phyloP scores from a whole-genome alignment of 31 red algal species.

The Odonthalia washingtoniensis region DNA sequence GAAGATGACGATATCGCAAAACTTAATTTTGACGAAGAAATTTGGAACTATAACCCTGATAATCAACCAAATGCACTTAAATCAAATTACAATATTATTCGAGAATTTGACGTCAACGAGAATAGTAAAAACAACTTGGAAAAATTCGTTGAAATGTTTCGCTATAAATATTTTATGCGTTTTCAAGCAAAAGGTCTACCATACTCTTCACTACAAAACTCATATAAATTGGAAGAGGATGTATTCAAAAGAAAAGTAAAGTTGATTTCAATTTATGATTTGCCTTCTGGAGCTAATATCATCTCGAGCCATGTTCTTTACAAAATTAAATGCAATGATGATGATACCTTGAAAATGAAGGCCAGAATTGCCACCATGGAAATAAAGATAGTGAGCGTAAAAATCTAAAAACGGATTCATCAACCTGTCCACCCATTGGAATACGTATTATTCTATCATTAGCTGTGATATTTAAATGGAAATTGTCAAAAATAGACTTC shows the following conservation, averaged over 20 bases:
- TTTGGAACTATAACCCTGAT: not conserved
- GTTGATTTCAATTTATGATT: not conserved
- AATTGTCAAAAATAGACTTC: no score
- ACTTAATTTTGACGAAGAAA: not conserved
- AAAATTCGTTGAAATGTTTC: not conserved
- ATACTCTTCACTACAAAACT: not conserved
- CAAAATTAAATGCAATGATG: not conserved
- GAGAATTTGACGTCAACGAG: not conserved
- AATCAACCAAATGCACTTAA: not conserved
- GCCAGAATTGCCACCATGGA: not conserved
- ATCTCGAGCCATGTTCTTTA: slow-evolving; percentile 37
- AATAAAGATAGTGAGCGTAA: not conserved
- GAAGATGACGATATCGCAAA: not conserved
- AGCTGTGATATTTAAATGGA: no score
- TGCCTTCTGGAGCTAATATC: slow-evolving; percentile 28
- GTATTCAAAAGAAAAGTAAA: not conserved
- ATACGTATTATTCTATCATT: not conserved
- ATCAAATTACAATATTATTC: not conserved
- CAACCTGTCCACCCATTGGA: not conserved
- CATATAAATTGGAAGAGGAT: slow-evolving; percentile 4
- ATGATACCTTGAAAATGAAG: not conserved
- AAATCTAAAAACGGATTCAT: not conserved
- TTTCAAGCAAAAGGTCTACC: slow-evolving; percentile 17
- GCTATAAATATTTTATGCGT: slow-evolving; percentile 2
- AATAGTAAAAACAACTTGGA: not conserved